Conservation (phyloP, 202 grass and related monocot genomes). For the Zoysia matrella region DNA sequence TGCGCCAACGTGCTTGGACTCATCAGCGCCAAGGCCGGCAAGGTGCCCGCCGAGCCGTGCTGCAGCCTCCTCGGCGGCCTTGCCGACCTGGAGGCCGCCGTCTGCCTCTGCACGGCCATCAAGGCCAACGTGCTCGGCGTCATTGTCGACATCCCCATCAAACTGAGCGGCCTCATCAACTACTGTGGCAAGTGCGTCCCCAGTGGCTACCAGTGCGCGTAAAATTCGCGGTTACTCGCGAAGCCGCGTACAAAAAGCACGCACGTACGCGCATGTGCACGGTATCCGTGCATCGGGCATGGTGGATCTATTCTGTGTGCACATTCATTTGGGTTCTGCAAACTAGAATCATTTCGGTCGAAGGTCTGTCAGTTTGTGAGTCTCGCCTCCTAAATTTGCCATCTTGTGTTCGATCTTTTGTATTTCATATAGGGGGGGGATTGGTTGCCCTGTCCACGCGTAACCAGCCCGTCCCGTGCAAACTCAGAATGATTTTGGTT, state of each 20-base stretch:
- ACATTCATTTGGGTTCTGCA: constrained; percentile 24
- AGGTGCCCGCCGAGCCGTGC: constrained; percentile 63
- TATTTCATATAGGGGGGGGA: too few species aligned
- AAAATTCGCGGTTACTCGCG: constrained; percentile 1
- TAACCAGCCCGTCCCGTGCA: too few species aligned
- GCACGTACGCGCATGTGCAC: constrained; percentile 8
- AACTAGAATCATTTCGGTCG: neutral
- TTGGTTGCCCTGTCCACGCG: too few species aligned
- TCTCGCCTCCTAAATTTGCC: neutral
- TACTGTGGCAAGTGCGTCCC: constrained; percentile 80
- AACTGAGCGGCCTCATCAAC: constrained; percentile 74
- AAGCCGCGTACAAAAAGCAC: constrained; percentile 16
- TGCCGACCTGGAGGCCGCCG: constrained; percentile 63
- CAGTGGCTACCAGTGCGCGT: constrained; percentile 53
- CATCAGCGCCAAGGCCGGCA: constrained; percentile 45
- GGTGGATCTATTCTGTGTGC: neutral
- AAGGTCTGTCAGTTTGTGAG: constrained; percentile 1
- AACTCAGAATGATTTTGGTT: too few species aligned
- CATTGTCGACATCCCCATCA: constrained; percentile 58
- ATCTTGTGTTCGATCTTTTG: neutral
- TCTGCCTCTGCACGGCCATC: constrained; percentile 77
- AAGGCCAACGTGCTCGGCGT: constrained; percentile 67
- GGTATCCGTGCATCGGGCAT: neutral
- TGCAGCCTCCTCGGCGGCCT: constrained; percentile 63
- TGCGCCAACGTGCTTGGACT: constrained; percentile 70